Percentiles rank a stretch among this genome's conserved stretches.
Evolutionary conservation across 305 asterid species (phyloP).

Genomic region (Rubia tinctorum): DNA sequence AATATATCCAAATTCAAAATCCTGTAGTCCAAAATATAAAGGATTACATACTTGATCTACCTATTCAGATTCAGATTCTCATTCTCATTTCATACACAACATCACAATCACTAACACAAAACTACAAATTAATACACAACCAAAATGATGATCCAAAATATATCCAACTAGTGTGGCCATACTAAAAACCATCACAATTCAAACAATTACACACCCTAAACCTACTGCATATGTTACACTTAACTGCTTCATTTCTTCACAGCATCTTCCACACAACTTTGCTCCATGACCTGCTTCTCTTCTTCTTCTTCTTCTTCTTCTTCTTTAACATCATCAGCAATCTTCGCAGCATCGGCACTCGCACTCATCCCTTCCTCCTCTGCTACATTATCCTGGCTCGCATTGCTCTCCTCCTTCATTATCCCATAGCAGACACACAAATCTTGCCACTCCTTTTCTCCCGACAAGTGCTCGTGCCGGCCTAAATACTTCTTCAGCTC

Average conservation of each 20-base stretch:
- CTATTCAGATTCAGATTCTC: no score
- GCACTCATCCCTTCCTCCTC: conserved; percentile 21
- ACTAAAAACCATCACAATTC: background rate
- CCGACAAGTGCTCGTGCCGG: conserved; percentile 47
- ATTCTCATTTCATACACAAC: no score
- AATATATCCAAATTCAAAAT: background rate
- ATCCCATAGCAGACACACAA: conserved; percentile 49
- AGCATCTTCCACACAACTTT: background rate
- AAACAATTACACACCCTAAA: background rate
- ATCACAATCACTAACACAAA: background rate
- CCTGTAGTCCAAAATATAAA: background rate
- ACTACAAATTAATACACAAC: background rate
- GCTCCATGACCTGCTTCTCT: conserved; percentile 12
- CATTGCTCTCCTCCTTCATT: conserved; percentile 32
- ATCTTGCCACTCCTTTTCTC: conserved; percentile 52
- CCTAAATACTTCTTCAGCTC: conserved; percentile 65
- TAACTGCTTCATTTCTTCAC: background rate
- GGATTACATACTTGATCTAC: no score
- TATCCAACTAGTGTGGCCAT: background rate
- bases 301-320: background rate
- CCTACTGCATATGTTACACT: no score
- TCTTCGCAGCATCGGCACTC: background rate
- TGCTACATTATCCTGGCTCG: conserved; percentile 4
- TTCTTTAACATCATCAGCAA: background rate
- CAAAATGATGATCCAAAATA: background rate